These are phyloP conservation scores for Fusarium nisikadoi DNA, from an alignment of 2,329 filamentous ascomycete species.

Conservation along the genomic window DNA sequence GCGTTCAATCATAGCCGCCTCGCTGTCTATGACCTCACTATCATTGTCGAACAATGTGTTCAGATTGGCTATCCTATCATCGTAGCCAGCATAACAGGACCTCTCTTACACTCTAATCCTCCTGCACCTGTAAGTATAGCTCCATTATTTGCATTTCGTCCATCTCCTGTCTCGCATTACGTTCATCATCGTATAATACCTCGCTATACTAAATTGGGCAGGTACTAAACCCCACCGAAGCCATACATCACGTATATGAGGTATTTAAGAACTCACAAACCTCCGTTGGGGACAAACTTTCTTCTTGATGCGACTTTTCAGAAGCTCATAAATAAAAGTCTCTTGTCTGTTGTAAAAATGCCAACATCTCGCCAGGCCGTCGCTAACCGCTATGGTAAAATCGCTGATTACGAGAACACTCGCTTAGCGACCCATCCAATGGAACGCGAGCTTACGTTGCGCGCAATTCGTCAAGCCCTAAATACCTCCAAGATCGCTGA, in stretches of 20 bases:
- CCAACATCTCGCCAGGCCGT: background rate
- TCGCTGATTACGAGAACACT: background rate
- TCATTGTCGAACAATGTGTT: no score
- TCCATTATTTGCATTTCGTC: background rate
- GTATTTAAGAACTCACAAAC: background rate
- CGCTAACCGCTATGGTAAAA: background rate
- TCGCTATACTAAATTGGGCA: background rate
- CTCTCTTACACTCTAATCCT: no score
- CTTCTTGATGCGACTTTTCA: accelerated
- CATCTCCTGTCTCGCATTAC: background rate
- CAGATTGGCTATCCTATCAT: no score
- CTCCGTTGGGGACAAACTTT: accelerated
- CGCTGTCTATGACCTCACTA: no score
- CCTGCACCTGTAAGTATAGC: background rate
- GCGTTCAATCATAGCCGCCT: no score
- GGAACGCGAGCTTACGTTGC: background rate
- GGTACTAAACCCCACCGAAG: background rate
- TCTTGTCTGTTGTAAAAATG: background rate
- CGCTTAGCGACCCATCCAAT: background rate
- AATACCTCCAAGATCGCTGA: background rate
- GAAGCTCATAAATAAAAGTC: accelerated
- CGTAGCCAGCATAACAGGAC: no score
- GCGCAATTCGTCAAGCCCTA: background rate
- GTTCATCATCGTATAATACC: accelerated
- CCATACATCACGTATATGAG: background rate